phyloP scores from a whole-genome alignment of 169 alveolate genomes.

The Plasmodium berghei region DNA sequence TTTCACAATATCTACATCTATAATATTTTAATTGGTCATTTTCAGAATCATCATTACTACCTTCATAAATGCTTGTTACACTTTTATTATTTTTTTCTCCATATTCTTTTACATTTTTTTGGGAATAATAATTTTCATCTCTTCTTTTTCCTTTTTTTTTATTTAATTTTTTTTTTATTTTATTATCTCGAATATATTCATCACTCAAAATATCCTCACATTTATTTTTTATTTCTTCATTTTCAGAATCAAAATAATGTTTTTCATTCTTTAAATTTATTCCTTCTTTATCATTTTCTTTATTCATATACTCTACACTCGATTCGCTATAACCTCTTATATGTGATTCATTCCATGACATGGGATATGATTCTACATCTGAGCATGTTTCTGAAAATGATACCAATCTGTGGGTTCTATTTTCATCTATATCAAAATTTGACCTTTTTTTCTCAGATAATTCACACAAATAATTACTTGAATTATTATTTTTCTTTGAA shows the following conservation, averaged over 20 bases:
- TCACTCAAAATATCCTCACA: too few relatives aligned
- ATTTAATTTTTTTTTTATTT: too few relatives aligned
- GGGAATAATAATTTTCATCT: too few relatives aligned
- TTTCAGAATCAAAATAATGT: not conserved
- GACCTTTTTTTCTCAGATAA: too few relatives aligned
- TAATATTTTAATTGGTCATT: conserved; percentile 44
- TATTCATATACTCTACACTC: not conserved
- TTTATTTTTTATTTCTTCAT: not conserved
- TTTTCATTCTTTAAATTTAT: not conserved
- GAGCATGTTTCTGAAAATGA: too few relatives aligned
- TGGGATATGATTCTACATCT: not conserved
- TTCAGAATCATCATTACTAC: conserved; percentile 5
- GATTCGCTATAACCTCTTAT: not conserved
- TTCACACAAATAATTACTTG: too few relatives aligned
- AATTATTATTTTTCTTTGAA: too few relatives aligned
- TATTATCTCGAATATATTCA: too few relatives aligned
- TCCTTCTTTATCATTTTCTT: not conserved
- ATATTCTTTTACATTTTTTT: not conserved
- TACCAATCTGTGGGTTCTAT: too few relatives aligned
- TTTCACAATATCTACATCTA: conserved; percentile 77
- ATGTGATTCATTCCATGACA: conserved; percentile 3
- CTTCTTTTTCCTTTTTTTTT: too few relatives aligned
- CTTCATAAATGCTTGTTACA: not conserved
- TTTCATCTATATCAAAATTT: too few relatives aligned
- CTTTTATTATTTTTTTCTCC: not conserved